Percentiles rank a stretch among this genome's conserved stretches.
Conservation (phyloP, 208 protist genomes). For the Trypanosoma caninum region DNA sequence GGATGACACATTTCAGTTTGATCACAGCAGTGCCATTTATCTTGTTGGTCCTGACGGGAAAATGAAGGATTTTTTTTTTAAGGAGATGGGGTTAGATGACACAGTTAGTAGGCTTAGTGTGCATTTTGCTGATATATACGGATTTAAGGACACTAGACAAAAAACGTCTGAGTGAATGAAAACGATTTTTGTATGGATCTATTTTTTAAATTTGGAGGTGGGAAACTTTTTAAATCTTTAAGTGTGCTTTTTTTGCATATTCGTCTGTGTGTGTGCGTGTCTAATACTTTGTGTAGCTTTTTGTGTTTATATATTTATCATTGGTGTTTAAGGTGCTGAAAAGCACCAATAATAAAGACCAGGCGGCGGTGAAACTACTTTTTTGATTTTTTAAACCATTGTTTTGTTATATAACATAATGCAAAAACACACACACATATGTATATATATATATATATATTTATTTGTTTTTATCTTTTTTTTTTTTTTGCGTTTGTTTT, state of each 20-base stretch:
- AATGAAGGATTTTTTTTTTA: constrained; percentile 88
- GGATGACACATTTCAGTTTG: constrained; percentile 85
- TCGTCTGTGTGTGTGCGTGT: no score
- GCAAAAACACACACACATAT: constrained; percentile 3
- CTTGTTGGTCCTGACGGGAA: constrained; percentile 82
- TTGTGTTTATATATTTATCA: no score
- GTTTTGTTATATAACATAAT: constrained; percentile 2
- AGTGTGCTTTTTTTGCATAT: no score
- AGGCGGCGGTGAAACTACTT: no score
- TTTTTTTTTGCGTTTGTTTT: background rate
- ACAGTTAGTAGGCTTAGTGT: constrained; percentile 57
- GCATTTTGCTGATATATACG: constrained; percentile 71
- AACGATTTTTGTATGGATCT: no score
- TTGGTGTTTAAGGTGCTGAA: no score
- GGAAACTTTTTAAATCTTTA: no score
- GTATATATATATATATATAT: constrained; percentile 19
- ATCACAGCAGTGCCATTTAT: constrained; percentile 86
- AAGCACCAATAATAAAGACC: no score
- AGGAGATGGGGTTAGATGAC: constrained; percentile 75
- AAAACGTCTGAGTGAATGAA: no score
- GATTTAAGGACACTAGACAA: constrained; percentile 56
- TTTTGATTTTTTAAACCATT: no score
- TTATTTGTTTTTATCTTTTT: background rate
- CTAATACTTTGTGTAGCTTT: no score
- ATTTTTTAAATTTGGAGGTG: no score